Evolutionary conservation across 495 filamentous ascomycete genomes (phyloP).

Genomic region (Rostrohypoxylon terebratum): DNA sequence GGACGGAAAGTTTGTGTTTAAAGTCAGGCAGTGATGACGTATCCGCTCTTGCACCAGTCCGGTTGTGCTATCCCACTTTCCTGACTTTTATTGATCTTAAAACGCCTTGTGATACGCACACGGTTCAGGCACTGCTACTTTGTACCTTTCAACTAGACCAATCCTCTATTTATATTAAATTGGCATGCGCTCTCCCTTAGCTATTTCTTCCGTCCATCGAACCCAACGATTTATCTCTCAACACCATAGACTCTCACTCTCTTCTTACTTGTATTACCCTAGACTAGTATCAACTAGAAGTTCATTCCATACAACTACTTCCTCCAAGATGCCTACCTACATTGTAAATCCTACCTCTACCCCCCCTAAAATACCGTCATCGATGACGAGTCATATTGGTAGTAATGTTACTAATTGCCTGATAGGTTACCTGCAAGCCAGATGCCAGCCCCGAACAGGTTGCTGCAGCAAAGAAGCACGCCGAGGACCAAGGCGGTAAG

Average conservation of each 20-base stretch:
- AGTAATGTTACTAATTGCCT: slow-evolving; percentile 22
- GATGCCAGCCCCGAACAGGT: slow-evolving; percentile 70
- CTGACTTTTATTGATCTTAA: slow-evolving; percentile 11
- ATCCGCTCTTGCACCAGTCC: slow-evolving; percentile 31
- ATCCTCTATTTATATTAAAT: slow-evolving; percentile 35
- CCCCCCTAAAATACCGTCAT: slow-evolving; percentile 5
- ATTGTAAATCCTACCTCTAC: slow-evolving; percentile 66
- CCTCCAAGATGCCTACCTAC: slow-evolving; percentile 74
- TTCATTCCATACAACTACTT: slow-evolving; percentile 32
- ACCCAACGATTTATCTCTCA: slow-evolving; percentile 19
- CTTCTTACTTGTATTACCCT: slow-evolving; percentile 16
- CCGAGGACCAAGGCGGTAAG: slow-evolving; percentile 76
- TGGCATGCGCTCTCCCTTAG: slow-evolving; percentile 21
- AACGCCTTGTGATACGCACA: slow-evolving; percentile 23
- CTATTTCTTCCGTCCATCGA: slow-evolving; percentile 4
- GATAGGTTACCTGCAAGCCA: slow-evolving; percentile 82
- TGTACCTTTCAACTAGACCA: slow-evolving; percentile 18
- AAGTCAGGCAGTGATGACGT: slow-evolving; percentile 39
- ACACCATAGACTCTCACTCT: slow-evolving; percentile 18
- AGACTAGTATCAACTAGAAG: slow-evolving; percentile 34
- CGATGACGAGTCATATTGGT: slow-evolving; percentile 17
- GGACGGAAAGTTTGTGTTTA: slow-evolving; percentile 28
- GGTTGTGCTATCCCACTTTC: slow-evolving; percentile 34
- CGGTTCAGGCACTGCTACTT: slow-evolving; percentile 12
- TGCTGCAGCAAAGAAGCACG: slow-evolving; percentile 78